phyloP scores from a whole-genome alignment of 2,329 filamentous ascomycete genomes.

The Lecanicillium sp. region DNA sequence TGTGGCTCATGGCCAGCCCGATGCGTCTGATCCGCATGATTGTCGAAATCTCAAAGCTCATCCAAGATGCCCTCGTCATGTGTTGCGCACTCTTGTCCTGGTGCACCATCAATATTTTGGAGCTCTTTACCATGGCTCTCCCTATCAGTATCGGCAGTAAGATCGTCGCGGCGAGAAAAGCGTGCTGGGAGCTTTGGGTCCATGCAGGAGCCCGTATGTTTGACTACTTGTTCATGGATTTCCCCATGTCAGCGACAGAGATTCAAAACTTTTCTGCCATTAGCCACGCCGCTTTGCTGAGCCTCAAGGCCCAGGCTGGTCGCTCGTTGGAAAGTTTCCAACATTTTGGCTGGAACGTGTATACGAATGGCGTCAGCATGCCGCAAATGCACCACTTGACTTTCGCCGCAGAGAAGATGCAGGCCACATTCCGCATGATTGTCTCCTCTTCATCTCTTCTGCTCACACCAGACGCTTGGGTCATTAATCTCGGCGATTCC shows the following conservation, averaged over 20 bases:
- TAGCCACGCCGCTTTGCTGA: slow-evolving; percentile 63
- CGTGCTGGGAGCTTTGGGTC: slow-evolving; percentile 37
- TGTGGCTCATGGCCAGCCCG: slow-evolving; percentile 76
- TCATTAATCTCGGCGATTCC: slow-evolving; percentile 47
- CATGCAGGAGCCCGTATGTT: slow-evolving; percentile 42
- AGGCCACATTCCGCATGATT: neutral
- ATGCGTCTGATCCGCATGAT: slow-evolving; percentile 67
- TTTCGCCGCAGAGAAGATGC: neutral
- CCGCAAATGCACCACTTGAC: slow-evolving; percentile 16
- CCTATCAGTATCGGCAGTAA: slow-evolving; percentile 26
- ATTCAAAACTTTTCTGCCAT: slow-evolving; percentile 71
- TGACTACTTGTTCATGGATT: slow-evolving; percentile 44
- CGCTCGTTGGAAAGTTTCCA: slow-evolving; percentile 35
- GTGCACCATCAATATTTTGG: slow-evolving; percentile 33
- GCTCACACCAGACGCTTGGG: slow-evolving; percentile 49
- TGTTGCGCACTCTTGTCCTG: slow-evolving; percentile 50
- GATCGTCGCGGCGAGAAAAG: slow-evolving; percentile 29
- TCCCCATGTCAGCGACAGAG: slow-evolving; percentile 51
- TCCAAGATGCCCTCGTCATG: slow-evolving; percentile 70
- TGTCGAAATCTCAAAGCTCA: slow-evolving; percentile 67
- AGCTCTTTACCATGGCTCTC: slow-evolving; percentile 31
- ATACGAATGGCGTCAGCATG: slow-evolving; percentile 35
- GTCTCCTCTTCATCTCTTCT: slow-evolving; percentile 23
- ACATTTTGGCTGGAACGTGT: slow-evolving; percentile 35
- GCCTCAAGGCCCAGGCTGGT: slow-evolving; percentile 49